Evolutionary conservation across 2,329 filamentous ascomycete species (phyloP), one percentile per base, ranked within the genome.

Genomic region (Pseudonectria buxi): DNA sequence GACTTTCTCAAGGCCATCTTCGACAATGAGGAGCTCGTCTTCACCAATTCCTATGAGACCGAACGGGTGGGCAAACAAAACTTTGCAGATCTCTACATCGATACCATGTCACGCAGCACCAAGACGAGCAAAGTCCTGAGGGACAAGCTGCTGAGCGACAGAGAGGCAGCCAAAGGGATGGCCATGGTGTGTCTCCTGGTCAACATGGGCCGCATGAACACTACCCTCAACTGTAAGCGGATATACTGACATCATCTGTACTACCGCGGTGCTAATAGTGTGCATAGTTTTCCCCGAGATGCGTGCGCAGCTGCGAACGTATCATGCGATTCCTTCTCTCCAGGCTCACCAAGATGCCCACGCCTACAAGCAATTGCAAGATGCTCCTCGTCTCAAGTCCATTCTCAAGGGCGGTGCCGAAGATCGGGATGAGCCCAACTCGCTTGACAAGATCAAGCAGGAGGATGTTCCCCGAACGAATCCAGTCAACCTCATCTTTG

Each of bases 101-200:
- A 96, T 63, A 90, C 92, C 41, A 96, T 98, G 90, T 88, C 92
- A 3, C 79, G 88, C 61, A 98, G 92, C 67, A 95, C 87, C 72
- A 98, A 98, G 71, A 96, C 90, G 18, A 96, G 92, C 72, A 96
- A 96, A 66, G 92, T 98, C 32, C 72, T 98, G 45, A 87, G 94
- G 61, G 92, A 98, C 63, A 96, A 98, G 69, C 73, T 98, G 46
- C 74, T 95, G 54, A 92, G 83, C 49, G 92, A 98, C 59, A 81
- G 86, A 54, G 82, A 87, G 46, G 89, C 89, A 14, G 92, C 90
- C 25, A 88, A 95, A 60, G 90, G 87, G 55, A 98, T 98, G 92
- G 92, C 92, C 35, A 98, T 98, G 92, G 90, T 98, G 40, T 98
- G 92, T 63, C 68, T 98, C 46, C 68, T 98, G 52, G 92, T 98